Base-by-base conservation (phyloP, 2,329 filamentous ascomycete genomes). In the Malbranchea zuffiana region DNA sequence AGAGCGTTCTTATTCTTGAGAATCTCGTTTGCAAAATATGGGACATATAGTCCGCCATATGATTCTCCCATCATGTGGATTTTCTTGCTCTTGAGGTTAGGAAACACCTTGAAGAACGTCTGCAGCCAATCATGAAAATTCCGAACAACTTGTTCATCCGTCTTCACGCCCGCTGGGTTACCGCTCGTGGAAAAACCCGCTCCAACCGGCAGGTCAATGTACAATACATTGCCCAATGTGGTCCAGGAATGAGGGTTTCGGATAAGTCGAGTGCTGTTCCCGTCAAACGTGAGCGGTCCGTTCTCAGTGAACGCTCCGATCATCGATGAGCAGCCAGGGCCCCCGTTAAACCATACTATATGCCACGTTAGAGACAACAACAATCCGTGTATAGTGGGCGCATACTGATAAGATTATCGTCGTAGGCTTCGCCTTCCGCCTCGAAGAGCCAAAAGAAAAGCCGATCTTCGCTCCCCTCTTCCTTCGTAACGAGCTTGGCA, bases 401-500 rank as follows among this genome's bases (percentile, higher is more conserved):
- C 55, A 40, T 19, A 59, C 57, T 51, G 35, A 60, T 59, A 4
- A 60, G 35, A 15, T 57, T 50, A 13, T 59, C 50, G 41, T 57
- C 47, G 11, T 57, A 52, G 6, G 30, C 30, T 5, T 32, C 16
- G 15, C 55, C 41, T 39, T 61, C 55, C 12, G 55, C 36, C 35
- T 56, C 42, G 36, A 60, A 56, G 3, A 60, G 43, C 56, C 56
- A 61, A 32, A 60, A 61, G 37, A 61, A 61, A 11, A 60, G 41
- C 7, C 50, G 41, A 30, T 57, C 58, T 11, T 52, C 56, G 7
- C 44, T 26, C 8, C 48, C 34, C 5, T 41, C 41, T 5, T 47
- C 49, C 3, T 54, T 55, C 16, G 60, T 48, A 13, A 50, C 46
- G 23, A 61, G 39, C 19, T 52, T 49, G 16, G 57, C 56, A 41